Percentiles rank a stretch among this genome's conserved stretches.
These are phyloP conservation scores for Oleoguttula mirabilis DNA, from an alignment of 495 filamentous ascomycete species.

Conservation along the genomic window DNA sequence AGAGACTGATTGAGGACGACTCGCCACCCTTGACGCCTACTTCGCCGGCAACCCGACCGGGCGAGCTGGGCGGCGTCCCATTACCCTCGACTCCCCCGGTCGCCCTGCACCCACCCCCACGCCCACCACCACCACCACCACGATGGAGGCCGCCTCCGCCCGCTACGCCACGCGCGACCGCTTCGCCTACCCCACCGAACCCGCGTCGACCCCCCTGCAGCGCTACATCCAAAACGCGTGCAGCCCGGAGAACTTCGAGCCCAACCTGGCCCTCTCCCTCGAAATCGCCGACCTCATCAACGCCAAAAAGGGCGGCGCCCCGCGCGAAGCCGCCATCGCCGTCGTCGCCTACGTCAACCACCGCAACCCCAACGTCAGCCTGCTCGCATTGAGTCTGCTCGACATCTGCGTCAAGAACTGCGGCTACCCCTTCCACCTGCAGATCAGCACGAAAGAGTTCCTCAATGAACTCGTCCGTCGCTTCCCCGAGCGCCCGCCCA, in stretches of 20 bases:
- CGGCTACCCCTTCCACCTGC: slow-evolving; percentile 96
- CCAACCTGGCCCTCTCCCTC: slow-evolving; percentile 88
- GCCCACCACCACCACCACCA: slow-evolving; percentile 5
- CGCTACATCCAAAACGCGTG: slow-evolving; percentile 93
- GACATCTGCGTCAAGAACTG: slow-evolving; percentile 99
- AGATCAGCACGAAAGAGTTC: slow-evolving; percentile 97
- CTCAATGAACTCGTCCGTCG: slow-evolving; percentile 94
- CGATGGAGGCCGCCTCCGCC: slow-evolving; percentile 86
- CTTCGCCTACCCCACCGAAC: slow-evolving; percentile 70
- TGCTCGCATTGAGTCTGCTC: slow-evolving; percentile 76
- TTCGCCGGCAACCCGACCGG: slow-evolving; percentile 3
- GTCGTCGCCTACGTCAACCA: slow-evolving; percentile 94
- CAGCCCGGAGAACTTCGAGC: slow-evolving; percentile 91
- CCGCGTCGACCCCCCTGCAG: slow-evolving; percentile 72
- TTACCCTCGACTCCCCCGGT: slow-evolving; percentile 3
- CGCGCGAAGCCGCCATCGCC: slow-evolving; percentile 86
- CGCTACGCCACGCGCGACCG: slow-evolving; percentile 92
- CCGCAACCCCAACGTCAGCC: slow-evolving; percentile 85
- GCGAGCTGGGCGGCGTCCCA: background rate
- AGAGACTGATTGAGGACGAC: no score
- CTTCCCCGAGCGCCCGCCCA: slow-evolving; percentile 86
- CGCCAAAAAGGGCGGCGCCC: slow-evolving; percentile 92
- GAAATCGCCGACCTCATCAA: slow-evolving; percentile 97
- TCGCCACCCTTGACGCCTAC: slow-evolving; percentile 8
- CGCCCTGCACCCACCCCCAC: background rate